Base-by-base conservation (phyloP, 352 stramenopile genomes). In the Phytopythium mirpurense region DNA sequence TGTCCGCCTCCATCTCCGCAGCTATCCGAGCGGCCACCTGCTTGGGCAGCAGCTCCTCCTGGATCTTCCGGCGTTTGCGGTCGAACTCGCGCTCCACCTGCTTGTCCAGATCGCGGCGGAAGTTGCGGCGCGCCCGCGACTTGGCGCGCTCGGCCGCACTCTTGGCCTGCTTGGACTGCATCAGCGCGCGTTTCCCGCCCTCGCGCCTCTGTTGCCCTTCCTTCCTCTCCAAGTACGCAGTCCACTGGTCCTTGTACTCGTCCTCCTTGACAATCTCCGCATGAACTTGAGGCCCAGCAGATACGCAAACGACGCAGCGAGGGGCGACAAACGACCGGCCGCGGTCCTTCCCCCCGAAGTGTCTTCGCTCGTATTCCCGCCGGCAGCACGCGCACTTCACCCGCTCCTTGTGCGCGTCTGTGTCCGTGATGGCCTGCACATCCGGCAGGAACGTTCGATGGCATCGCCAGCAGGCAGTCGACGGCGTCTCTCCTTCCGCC, bases 331-430 rank as follows among this genome's bases (percentile, higher is more conserved):
- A 19, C n/a, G 2, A 12, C 31, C 12, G n/a, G 7, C 24, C 24
- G 29, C 46, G 31, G 12, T 52, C 18, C n/a, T 19, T 40, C 46
- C 9, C 29, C n/a, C 9, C 31, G 29, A 52, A 52, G n/a, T 42
- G 34, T 31, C 16, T 1, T 0, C 5, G n/a, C 46, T 8, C 1
- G 31, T 42, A 52, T 6, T 29, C 18, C n/a, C 19, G 46, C 19
- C 46, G 8, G 46, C 46, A 52, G 19, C 46, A 52, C 46, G 46
- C 31, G 19, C 31, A 52, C 46, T 34, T 52, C 4, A 42, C n/a
- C 4, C 46, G 29, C 29, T 36, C 32, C 7, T 16, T 15, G 5
- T 16, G 11, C 32, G 2, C 32, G 32, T 32, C 29, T 10, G 5
- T 5, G 29, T 9, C 9, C 29, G 29, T 9, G 29, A 9, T 9